Evolutionary conservation across 805 yeast species (phyloP).

Genomic region (Komagataella ulmi): DNA sequence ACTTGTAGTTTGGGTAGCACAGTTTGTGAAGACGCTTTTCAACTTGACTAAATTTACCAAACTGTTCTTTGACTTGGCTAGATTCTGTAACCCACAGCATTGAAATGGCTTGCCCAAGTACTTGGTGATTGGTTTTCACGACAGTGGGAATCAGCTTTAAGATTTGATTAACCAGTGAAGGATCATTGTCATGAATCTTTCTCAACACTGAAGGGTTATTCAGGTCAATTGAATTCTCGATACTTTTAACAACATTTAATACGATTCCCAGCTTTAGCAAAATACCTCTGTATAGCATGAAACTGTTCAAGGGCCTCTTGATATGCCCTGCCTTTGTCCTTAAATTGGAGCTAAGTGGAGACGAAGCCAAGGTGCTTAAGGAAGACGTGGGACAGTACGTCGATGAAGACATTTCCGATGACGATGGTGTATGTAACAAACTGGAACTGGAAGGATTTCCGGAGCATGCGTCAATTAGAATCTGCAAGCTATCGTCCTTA

Average conservation of each 20-base stretch:
- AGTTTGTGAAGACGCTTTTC: slow-evolving; percentile 27
- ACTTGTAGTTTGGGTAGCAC: slow-evolving; percentile 30
- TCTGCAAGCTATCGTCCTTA: neutral
- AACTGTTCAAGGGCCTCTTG: slow-evolving; percentile 33
- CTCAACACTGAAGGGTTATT: neutral
- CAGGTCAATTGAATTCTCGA: neutral
- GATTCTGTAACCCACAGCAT: slow-evolving; percentile 31
- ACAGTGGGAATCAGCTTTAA: neutral
- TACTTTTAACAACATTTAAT: slow-evolving; percentile 9
- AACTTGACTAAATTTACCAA: slow-evolving; percentile 21
- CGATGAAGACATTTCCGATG: neutral
- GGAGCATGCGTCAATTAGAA: neutral
- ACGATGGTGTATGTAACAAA: neutral
- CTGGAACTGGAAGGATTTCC: neutral
- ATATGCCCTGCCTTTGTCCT: slow-evolving; percentile 9
- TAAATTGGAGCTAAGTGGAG: neutral
- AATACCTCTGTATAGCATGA: slow-evolving; percentile 30
- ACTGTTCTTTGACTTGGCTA: slow-evolving; percentile 19
- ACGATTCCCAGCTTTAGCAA: slow-evolving; percentile 26
- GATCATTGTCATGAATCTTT: neutral
- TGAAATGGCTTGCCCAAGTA: slow-evolving; percentile 26
- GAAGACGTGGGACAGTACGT: neutral
- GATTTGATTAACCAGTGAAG: slow-evolving; percentile 13
- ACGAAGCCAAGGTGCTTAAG: neutral
- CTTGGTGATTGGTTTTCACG: slow-evolving; percentile 21